Conservation (phyloP, 345 rosid species). For the Populus euphratica region DNA sequence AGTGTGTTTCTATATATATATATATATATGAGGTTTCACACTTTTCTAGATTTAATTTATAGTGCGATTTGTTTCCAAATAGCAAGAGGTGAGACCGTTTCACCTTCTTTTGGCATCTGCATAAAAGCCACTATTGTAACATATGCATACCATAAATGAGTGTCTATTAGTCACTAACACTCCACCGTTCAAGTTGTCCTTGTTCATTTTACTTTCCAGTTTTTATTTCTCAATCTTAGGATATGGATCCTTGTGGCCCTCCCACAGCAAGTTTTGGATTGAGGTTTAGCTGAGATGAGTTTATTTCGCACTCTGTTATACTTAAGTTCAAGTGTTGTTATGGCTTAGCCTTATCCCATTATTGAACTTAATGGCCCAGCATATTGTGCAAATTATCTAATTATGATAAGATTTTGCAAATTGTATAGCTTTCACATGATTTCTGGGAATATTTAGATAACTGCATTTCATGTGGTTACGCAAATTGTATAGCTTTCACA, state of each 20-base stretch:
- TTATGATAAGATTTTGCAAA: not conserved
- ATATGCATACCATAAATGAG: not conserved
- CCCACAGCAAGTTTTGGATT: not conserved
- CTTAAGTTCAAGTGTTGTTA: not conserved
- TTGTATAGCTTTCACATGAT: not conserved
- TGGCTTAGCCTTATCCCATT: not conserved
- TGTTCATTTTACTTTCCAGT: not conserved
- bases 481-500: not conserved
- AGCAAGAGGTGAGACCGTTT: not conserved
- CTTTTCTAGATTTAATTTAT: not conserved
- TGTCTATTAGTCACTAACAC: not conserved
- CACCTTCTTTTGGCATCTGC: not conserved
- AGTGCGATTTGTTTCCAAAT: not conserved
- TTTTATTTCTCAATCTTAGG: not conserved
- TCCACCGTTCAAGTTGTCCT: not conserved
- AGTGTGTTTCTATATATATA: not conserved
- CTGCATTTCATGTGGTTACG: slow-evolving; percentile 17
- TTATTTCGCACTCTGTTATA: not conserved
- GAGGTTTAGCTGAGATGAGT: not conserved
- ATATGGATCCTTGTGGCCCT: not conserved
- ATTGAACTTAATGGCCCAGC: not conserved
- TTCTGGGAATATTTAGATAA: not conserved
- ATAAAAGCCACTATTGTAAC: not conserved
- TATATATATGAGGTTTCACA: not conserved
- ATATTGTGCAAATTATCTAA: not conserved